Conservation (phyloP, 1,284 basidiomycete species). For the Xerocomus nothofagi region DNA sequence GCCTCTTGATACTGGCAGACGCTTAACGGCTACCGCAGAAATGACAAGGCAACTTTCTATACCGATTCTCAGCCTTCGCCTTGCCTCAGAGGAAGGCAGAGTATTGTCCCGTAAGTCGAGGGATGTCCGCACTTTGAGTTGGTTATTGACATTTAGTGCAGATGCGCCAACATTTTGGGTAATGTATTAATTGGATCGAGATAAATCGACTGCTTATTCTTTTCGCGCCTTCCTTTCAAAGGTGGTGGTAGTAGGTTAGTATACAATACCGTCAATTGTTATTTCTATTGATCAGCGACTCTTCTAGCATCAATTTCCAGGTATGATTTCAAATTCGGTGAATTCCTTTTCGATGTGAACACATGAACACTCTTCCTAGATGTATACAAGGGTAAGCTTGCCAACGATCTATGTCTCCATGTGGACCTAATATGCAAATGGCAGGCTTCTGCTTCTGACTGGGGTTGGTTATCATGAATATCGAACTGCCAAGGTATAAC, state of each 20-base stretch:
- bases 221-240: conserved; percentile 14
- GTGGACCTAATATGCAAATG: conserved; percentile 1
- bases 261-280: neutral
- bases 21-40: conserved; percentile 39
- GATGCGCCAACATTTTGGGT: conserved; percentile 69
- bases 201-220: neutral
- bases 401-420: neutral
- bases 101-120: conserved; percentile 61
- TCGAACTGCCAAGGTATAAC: neutral
- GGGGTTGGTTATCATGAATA: conserved; percentile 45
- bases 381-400: conserved; percentile 62
- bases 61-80: conserved; percentile 58
- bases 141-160: conserved; percentile 25
- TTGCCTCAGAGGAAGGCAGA: conserved; percentile 59
- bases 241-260: conserved; percentile 54
- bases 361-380: conserved; percentile 29
- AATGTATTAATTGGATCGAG: conserved; percentile 12
- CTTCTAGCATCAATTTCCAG: conserved; percentile 65
- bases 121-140: neutral
- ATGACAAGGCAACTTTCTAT: conserved; percentile 74
- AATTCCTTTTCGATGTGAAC: neutral
- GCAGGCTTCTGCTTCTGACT: conserved; percentile 66
- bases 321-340: conserved; percentile 7
- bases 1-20: neutral
- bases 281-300: conserved; percentile 3